Evolutionary conservation across 139 green algal species (phyloP), one percentile per base, ranked within the genome.

Genomic region (Micractinium sp.): DNA sequence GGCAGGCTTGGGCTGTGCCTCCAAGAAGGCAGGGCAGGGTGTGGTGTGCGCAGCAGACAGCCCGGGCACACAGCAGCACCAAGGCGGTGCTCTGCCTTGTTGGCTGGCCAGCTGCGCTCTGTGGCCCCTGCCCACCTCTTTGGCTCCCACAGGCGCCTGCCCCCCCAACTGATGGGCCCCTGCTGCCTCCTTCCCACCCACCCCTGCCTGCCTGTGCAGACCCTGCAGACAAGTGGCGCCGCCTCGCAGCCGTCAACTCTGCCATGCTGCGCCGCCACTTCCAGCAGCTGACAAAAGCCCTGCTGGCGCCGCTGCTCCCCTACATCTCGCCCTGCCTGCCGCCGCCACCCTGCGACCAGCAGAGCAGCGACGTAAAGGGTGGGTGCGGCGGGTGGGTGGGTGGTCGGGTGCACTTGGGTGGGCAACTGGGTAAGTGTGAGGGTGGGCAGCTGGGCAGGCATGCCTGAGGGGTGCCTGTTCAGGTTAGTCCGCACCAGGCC

Each of bases 181-280:
- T 38, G 27, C 29, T 35, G 69, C 69, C 69, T 35, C 69, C 27
- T 35, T 38, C 22, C 63, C 63, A n/a, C 9, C 47, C 47, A 9
- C 9, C 47, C 47, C 47, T 56, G 47, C 47, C 9, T 56, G 47
- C 47, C 7, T 56, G 47, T 82, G 76, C 67, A 87, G 93, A 94
- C 67, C 77, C 86, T 5, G 86, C 93, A 20, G 89, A 80, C 75
- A 93, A 94, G 90, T 81, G 92, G 81, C 73, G 86, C 20, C 92
- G 94, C 29, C 89, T 94, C 15, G 93, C 95, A 14, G 76, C 85
- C 2, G 92, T 94, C 76, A 98, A 98, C 94, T 95, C 90, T 61
- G 86, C 92, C 19, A 85, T 92, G 53, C 86, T 98, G 76, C 91
- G 95, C n/a, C 87, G 90, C 3, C 96, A 99, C 91, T 98, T 98